Evolutionary conservation across 148 eudicot genomes (phyloP).

Genomic region (Arctostaphylos glauca): DNA sequence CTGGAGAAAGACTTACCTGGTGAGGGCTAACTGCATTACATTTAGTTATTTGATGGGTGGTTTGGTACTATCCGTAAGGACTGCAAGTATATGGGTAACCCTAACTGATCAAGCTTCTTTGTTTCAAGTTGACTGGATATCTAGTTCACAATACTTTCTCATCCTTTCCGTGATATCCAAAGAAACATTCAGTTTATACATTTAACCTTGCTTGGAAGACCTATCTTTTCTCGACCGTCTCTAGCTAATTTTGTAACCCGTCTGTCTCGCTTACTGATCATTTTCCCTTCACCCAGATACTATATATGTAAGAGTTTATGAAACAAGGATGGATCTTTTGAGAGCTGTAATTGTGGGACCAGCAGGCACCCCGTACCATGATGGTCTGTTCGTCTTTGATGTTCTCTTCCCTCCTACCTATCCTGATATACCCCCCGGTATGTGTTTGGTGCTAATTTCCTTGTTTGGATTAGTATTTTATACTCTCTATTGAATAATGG

Average conservation of each 20-base stretch:
- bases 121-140: not conserved
- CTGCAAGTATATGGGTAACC: not conserved
- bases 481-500: not conserved
- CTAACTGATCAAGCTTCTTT: constrained; percentile 1
- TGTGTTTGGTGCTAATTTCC: constrained; percentile 10
- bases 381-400: constrained; percentile 80
- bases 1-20: constrained; percentile 78
- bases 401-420: constrained; percentile 58
- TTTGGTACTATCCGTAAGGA: not conserved
- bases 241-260: not conserved
- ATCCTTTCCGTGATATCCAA: not conserved
- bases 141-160: not conserved
- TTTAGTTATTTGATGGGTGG: constrained; percentile 5
- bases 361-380: constrained; percentile 84
- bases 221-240: not conserved
- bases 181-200: not conserved
- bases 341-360: constrained; percentile 75
- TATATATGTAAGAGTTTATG: constrained; percentile 67
- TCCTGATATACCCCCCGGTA: constrained; percentile 77
- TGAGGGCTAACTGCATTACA: constrained; percentile 21
- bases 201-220: not conserved
- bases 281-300: constrained; percentile 41
- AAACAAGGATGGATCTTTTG: constrained; percentile 70
- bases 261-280: not conserved
- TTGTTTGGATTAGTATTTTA: not conserved